Conservation (phyloP, 306 rosid species). For the Prunus campanulata region DNA sequence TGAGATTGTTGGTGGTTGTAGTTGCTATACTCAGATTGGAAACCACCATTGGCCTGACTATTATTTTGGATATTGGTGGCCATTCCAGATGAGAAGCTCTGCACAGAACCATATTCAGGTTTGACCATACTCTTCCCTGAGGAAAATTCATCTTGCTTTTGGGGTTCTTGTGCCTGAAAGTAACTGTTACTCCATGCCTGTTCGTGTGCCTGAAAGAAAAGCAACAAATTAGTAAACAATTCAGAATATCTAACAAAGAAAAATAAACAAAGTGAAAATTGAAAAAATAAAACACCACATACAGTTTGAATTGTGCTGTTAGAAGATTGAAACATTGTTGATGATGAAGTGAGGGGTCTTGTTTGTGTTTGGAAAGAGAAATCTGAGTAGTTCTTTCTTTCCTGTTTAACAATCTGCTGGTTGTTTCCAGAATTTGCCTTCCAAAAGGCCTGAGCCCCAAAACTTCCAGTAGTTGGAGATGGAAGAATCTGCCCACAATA, state of each 20-base stretch:
- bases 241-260: no score
- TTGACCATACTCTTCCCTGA: conserved; percentile 46
- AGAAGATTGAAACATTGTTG: conserved; percentile 52
- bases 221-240: background rate
- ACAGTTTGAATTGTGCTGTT: conserved; percentile 39
- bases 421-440: conserved; percentile 40
- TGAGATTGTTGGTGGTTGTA: conserved; percentile 47
- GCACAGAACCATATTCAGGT: conserved; percentile 48
- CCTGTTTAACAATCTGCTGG: conserved; percentile 53
- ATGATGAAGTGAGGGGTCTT: conserved; percentile 41
- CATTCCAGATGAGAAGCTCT: conserved; percentile 47
- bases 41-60: conserved; percentile 32
- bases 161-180: conserved; percentile 18
- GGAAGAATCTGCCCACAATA: conserved; percentile 49
- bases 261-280: background rate
- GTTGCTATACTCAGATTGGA: conserved; percentile 39
- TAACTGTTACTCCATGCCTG: background rate
- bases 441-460: conserved; percentile 61
- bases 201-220: conserved; percentile 26
- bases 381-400: conserved; percentile 44
- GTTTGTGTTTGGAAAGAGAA: conserved; percentile 69
- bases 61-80: conserved; percentile 32
- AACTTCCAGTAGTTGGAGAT: conserved; percentile 81
- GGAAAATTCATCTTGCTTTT: conserved; percentile 43
- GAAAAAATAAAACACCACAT: conserved; percentile 16